These are phyloP conservation scores for Bimuria novae-zelandiae DNA, from an alignment of 2,329 filamentous ascomycete species.

Conservation along the genomic window DNA sequence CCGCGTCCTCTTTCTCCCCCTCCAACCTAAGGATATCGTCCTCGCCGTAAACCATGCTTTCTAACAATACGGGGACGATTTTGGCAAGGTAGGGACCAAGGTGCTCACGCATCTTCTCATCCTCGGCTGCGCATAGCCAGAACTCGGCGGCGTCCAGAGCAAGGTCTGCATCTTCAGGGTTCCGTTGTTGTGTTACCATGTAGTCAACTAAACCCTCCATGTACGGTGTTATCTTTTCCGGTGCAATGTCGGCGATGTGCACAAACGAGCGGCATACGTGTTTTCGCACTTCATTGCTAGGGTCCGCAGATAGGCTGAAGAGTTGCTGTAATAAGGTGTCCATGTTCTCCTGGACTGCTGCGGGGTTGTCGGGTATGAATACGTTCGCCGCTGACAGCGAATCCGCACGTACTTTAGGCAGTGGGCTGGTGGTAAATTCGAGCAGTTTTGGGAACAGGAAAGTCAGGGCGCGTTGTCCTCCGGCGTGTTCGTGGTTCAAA, in stretches of 20 bases:
- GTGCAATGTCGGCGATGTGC: slow-evolving; percentile 85
- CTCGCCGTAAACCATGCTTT: slow-evolving; percentile 95
- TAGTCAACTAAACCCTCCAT: slow-evolving; percentile 89
- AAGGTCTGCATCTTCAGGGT: slow-evolving; percentile 79
- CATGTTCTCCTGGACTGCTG: slow-evolving; percentile 78
- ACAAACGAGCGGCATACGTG: slow-evolving; percentile 95
- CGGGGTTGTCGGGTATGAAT: slow-evolving; percentile 83
- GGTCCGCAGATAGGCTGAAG: slow-evolving; percentile 78
- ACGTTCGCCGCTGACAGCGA: slow-evolving; percentile 87
- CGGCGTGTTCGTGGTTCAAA: slow-evolving; percentile 84
- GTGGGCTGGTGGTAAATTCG: slow-evolving; percentile 77
- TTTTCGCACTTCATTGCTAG: slow-evolving; percentile 79
- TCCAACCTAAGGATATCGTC: slow-evolving; percentile 89
- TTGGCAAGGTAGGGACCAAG: slow-evolving; percentile 78
- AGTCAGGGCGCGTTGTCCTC: slow-evolving; percentile 84
- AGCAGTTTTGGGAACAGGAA: slow-evolving; percentile 90
- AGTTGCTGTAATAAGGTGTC: slow-evolving; percentile 82
- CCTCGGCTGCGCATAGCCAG: slow-evolving; percentile 92
- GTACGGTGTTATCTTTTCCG: slow-evolving; percentile 88
- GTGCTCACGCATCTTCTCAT: slow-evolving; percentile 75
- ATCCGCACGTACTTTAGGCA: slow-evolving; percentile 76
- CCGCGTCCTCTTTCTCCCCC: slow-evolving; percentile 79
- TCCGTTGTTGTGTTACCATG: slow-evolving; percentile 86
- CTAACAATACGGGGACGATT: slow-evolving; percentile 87
- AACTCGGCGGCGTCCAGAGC: slow-evolving; percentile 96